Evolutionary conservation across 768 basidiomycete genomes (phyloP).

Genomic region (Leccinum subgranulosum): DNA sequence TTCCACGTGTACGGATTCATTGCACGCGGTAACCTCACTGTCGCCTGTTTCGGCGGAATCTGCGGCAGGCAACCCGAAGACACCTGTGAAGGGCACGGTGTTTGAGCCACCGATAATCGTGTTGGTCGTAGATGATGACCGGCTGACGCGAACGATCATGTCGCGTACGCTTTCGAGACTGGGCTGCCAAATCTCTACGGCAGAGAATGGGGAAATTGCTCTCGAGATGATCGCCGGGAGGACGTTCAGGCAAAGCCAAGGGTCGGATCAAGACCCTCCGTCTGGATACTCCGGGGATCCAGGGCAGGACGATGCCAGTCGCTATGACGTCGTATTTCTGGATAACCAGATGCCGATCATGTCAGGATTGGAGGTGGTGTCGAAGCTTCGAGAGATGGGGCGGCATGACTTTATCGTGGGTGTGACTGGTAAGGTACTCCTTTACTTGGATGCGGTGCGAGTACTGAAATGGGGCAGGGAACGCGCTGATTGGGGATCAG

Average conservation of each 20-base stretch:
- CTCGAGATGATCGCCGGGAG: slow-evolving; percentile 64
- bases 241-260: slow-evolving; percentile 1
- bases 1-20: slow-evolving; percentile 1
- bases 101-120: slow-evolving; percentile 59
- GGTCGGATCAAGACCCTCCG: not conserved
- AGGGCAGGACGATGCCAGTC: not conserved
- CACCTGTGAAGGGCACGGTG: slow-evolving; percentile 14
- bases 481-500: slow-evolving; percentile 60
- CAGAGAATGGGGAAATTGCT: slow-evolving; percentile 81
- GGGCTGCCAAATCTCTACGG: slow-evolving; percentile 74
- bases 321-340: slow-evolving; percentile 49
- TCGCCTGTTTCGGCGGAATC: slow-evolving; percentile 3
- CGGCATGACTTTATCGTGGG: slow-evolving; percentile 80
- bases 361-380: slow-evolving; percentile 68
- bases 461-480: slow-evolving; percentile 37
- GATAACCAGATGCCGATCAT: slow-evolving; percentile 84
- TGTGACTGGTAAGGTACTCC: slow-evolving; percentile 53
- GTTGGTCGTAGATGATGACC: slow-evolving; percentile 83
- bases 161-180: slow-evolving; percentile 71
- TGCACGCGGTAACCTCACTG: not conserved
- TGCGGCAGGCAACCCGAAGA: slow-evolving; percentile 10
- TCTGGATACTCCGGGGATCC: not conserved
- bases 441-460: not conserved
- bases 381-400: slow-evolving; percentile 60
- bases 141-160: slow-evolving; percentile 79